Base-by-base conservation (phyloP, 2,329 filamentous ascomycete species). In the Aureobasidium sp. region DNA sequence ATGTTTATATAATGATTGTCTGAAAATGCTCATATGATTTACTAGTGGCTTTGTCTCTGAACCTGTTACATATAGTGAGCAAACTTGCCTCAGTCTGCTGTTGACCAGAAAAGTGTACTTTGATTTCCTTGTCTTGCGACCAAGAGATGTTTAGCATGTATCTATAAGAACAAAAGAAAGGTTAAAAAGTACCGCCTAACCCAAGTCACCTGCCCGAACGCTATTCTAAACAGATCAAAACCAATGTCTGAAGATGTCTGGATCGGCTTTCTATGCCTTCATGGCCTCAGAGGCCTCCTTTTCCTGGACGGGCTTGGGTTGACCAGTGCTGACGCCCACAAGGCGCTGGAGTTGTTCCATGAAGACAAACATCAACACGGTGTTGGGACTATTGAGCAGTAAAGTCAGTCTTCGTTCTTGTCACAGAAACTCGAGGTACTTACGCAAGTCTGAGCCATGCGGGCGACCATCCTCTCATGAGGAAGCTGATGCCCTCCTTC, bases 401-500 rank as follows among this genome's bases (percentile, higher is more conserved):
- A 19, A 40, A 39, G 11, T n/a, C 33, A 29, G 22, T 42, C 3
- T 42, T 6, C 0, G 1, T 9, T 14, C 37, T 37, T 17, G 5
- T 14, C n/a, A 9, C 49, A 37, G 4, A n/a, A 11, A 27, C 1
- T 33, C 31, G 12, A 33, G 12, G 31, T 33, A 59, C 56, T 59
- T 31, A 59, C 45, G 57, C 57, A 24, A 60, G 57, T 60, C 57
- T 60, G 1, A 60, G 37, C 57, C 57, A 60, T 40, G 57, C 57
- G 12, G 57, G 57, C n/a, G 57, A 40, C 57, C 57, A 60, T 19
- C 57, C 57, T 50, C 57, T 60, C 57, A 60, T 60, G 24, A 60
- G 31, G 37, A 60, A 60, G 15, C 57, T 45, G 44, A 60, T 47
- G 5, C 57, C 57, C 48, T 60, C 57, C 33, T 60, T 60, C 24